Percentiles rank a stretch among this genome's conserved stretches.
phyloP scores from a whole-genome alignment of 176 grass and related monocot species.

The Guadua angustifolia region DNA sequence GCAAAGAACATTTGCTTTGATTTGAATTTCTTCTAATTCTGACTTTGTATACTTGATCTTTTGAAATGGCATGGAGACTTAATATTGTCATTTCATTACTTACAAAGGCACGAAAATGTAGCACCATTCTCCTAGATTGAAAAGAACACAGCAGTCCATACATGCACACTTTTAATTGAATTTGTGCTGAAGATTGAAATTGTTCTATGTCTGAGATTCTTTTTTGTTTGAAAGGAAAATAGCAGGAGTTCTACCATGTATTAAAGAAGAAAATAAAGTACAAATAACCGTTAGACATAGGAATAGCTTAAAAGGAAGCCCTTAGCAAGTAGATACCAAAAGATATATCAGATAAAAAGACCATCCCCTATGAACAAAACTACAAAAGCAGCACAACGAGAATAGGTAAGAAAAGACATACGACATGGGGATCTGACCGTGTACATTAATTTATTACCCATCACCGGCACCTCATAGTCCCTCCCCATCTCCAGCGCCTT shows the following conservation, averaged over 20 bases:
- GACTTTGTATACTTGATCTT: not conserved
- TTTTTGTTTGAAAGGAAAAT: too few relatives aligned
- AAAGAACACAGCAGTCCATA: not conserved
- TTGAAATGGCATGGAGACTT: not conserved
- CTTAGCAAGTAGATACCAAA: too few relatives aligned
- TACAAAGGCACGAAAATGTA: not conserved
- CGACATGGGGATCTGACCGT: too few relatives aligned
- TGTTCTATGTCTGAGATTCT: not conserved
- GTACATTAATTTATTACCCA: too few relatives aligned
- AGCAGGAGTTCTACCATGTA: too few relatives aligned
- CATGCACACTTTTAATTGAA: not conserved
- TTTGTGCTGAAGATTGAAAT: not conserved
- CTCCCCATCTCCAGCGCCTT: constrained; percentile 75
- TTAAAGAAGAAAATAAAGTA: too few relatives aligned
- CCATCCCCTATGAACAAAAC: too few relatives aligned
- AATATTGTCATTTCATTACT: not conserved
- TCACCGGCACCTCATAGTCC: constrained; percentile 72
- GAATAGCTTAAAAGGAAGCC: too few relatives aligned
- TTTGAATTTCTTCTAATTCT: not conserved
- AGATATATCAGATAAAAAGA: too few relatives aligned
- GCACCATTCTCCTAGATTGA: not conserved
- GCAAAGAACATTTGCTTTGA: not conserved
- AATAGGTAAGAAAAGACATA: too few relatives aligned
- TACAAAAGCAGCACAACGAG: too few relatives aligned
- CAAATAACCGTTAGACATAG: too few relatives aligned